Percentiles rank a stretch among this genome's conserved stretches.
phyloP scores from a whole-genome alignment of 2,329 filamentous ascomycete genomes.

The Monosporascus ibericus region DNA sequence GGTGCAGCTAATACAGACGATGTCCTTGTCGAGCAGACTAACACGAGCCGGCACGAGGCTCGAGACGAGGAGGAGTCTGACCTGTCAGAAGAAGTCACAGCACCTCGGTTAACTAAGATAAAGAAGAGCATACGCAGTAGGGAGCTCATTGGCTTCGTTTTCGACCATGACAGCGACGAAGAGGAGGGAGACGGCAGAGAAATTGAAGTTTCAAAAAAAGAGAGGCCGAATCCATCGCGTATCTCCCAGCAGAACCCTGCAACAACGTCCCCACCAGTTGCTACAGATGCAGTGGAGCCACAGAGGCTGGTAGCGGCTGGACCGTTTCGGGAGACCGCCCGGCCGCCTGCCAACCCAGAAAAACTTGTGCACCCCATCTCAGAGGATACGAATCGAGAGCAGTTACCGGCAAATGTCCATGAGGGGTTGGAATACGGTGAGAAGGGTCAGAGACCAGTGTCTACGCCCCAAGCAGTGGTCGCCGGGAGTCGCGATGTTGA shows the following conservation, averaged over 20 bases:
- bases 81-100: slow-evolving; percentile 8
- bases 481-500: background rate
- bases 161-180: slow-evolving; percentile 17
- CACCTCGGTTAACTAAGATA: slow-evolving; percentile 22
- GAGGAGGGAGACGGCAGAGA: background rate
- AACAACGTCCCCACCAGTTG: background rate
- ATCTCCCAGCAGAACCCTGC: background rate
- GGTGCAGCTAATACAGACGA: background rate
- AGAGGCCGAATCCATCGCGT: background rate
- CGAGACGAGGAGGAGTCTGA: slow-evolving; percentile 2
- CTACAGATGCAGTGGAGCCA: no score
- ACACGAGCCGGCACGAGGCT: background rate
- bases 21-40: background rate
- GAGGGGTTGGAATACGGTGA: no score
- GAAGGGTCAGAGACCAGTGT: no score
- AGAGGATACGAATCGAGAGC: no score
- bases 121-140: slow-evolving; percentile 24
- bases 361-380: no score
- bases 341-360: no score
- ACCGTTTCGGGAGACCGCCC: no score
- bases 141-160: slow-evolving; percentile 25
- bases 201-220: background rate
- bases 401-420: no score
- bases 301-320: no score
- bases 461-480: no score